Base-by-base conservation (phyloP, 2,329 filamentous ascomycete genomes). In the Pseudopyricularia cyperi region DNA sequence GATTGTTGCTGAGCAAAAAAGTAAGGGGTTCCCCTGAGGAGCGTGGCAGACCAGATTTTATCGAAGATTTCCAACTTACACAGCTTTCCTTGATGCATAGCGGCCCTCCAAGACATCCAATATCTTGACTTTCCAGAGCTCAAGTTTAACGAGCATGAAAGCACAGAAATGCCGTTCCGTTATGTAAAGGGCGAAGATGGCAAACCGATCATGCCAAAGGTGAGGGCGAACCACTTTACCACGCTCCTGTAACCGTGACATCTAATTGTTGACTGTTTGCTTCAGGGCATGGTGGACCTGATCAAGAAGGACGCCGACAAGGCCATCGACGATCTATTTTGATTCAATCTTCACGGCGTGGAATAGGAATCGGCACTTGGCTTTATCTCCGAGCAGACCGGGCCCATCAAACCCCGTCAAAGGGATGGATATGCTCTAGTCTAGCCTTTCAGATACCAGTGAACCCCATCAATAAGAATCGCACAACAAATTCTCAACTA, bases 121-220 rank as follows among this genome's bases (percentile, higher is more conserved):
- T 96, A 93, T 63, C 67, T 93, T 33, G 90, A 97, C 65, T 83
- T 87, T 62, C 93, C 93, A 0, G 91, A 97, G 63, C 78, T 98
- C 63, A 83, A 83, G 63, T 85, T 97, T 66, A 88, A 87, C 65
- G 83, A 93, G 64, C 84, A 95, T 62, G 93, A 98, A 70, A 93
- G 87, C 65, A 95, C 90, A 0, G 78, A 95, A 67, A 97, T 98
- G 93, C 93, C 93, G 1, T 98, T 98, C 68, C 87, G 93, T 59
- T 98, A 98, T 64, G 90, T 98, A 50, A 84, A 79, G 63, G 83
- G 77, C 50, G 71, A 79, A 11, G 73, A 87, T 53, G 89, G 86
- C 46, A 74, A 87, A 58, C 88, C 90, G 1, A 82, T 96, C 54
- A 95, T 98, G 89, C 93, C 93, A 22, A 77, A 87, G 71, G 90